These are phyloP conservation scores for Amylocystis lapponica DNA, from an alignment of 768 basidiomycete species.

Conservation along the genomic window DNA sequence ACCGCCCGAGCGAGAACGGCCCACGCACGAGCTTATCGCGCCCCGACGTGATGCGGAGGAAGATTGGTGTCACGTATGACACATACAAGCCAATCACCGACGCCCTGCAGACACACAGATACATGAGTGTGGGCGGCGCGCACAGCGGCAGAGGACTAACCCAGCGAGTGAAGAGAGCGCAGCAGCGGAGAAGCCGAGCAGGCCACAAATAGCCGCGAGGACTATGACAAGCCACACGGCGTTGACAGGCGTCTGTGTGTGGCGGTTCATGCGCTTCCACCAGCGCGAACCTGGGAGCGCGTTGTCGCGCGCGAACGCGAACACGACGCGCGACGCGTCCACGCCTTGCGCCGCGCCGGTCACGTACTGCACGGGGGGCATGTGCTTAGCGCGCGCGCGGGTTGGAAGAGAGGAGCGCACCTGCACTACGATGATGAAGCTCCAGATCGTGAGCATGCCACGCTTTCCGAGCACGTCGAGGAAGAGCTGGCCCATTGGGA, in stretches of 20 bases:
- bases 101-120: conserved; percentile 36
- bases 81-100: conserved; percentile 69
- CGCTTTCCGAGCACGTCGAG: conserved; percentile 56
- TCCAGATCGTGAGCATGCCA: conserved; percentile 72
- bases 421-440: conserved; percentile 60
- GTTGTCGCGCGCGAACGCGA: conserved; percentile 70
- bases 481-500: conserved; percentile 72
- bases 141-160: conserved; percentile 29
- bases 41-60: conserved; percentile 67
- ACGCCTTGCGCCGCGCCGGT: conserved; percentile 72
- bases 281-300: conserved; percentile 67
- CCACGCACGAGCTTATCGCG: conserved; percentile 52
- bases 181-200: conserved; percentile 59
- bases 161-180: conserved; percentile 64
- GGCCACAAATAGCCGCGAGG: conserved; percentile 48
- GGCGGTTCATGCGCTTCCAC: conserved; percentile 57
- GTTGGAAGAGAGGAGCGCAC: conserved; percentile 22
- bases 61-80: conserved; percentile 62
- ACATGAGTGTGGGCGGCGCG: neutral
- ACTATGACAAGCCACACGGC: conserved; percentile 72
- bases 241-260: conserved; percentile 65
- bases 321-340: conserved; percentile 70
- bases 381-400: conserved; percentile 13
- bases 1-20: conserved; percentile 54
- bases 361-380: conserved; percentile 41